Base-by-base conservation (phyloP, 2,329 filamentous ascomycete species). In the Clarireedia hainanense region DNA sequence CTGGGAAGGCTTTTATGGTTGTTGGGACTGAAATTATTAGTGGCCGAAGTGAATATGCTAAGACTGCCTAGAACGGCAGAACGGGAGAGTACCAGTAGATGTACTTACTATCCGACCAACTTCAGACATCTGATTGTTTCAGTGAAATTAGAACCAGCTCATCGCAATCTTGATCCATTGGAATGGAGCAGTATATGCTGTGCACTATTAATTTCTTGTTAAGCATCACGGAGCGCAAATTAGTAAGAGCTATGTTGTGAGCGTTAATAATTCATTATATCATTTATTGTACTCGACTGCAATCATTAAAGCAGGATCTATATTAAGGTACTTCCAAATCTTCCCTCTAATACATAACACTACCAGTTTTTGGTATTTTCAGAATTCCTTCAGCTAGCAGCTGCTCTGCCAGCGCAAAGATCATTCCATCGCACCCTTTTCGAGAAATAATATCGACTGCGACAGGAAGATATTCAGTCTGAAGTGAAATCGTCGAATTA, bases 371-470 rank as follows among this genome's bases (percentile, higher is more conserved):
- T 2, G 75, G 77, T 3, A 72, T 61, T 47, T 70, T 71, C 43
- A 83, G 20, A 3, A 82, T 71, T 0, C 79, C 80, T 15, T 71
- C 74, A 26, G 68, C 68, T 1, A 76, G 72, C 55, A 85, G 58
- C 43, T 80, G 77, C 50, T 75, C 69, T 2, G 80, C 77, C 50
- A 85, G 65, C 45, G 73, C 74, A 43, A 78, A 78, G 26, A 85
- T 62, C 70, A 84, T 73, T 0, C 79, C 78, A 67, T 85, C 83
- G 59, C 83, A 86, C 0, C 81, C 81, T 60, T 76, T 78, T 0
- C 80, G 77, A 0, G 75, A 81, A 68, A 85, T 69, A 20, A 85
- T 70, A 58, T 81, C 74, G 0, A 84, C 75, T 0, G 78, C 76
- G 0, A 85, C 81, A 0, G 82, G 83, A 36, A 84, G 65, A 47